Conservation (phyloP, 768 basidiomycete genomes). For the Panaeolus cyanescens region DNA sequence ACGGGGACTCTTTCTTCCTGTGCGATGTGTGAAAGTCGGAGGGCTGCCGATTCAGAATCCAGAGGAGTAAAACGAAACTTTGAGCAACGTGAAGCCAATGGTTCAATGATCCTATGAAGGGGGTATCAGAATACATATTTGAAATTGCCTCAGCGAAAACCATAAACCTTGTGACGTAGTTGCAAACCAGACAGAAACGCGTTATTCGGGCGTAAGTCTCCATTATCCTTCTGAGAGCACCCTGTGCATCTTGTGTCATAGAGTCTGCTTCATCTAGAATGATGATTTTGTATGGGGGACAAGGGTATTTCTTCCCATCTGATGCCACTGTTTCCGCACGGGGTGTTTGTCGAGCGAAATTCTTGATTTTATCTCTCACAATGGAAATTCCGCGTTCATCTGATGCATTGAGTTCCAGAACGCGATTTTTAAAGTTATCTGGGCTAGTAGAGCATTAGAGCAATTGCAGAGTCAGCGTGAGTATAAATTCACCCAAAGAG, state of each 20-base stretch:
- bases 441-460: slow-evolving; percentile 53
- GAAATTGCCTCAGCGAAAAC: background rate
- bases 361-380: slow-evolving; percentile 98
- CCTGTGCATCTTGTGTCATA: slow-evolving; percentile 99
- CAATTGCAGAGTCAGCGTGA: background rate
- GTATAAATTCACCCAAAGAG: slow-evolving; percentile 79
- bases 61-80: slow-evolving; percentile 98
- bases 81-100: slow-evolving; percentile 96
- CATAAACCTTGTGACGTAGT: slow-evolving; percentile 93
- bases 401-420: slow-evolving; percentile 97
- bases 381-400: slow-evolving; percentile 98
- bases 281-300: slow-evolving; percentile 98
- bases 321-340: slow-evolving; percentile 74
- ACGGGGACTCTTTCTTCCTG: slow-evolving; percentile 68
- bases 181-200: slow-evolving; percentile 96
- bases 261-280: slow-evolving; percentile 99
- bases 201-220: slow-evolving; percentile 98
- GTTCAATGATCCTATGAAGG: slow-evolving; percentile 87
- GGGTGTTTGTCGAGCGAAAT: slow-evolving; percentile 92
- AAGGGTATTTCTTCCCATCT: slow-evolving; percentile 86
- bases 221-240: slow-evolving; percentile 97
- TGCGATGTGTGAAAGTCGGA: slow-evolving; percentile 81
- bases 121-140: background rate
- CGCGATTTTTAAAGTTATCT: slow-evolving; percentile 89
- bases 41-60: slow-evolving; percentile 72